Base-by-base conservation (phyloP, 495 filamentous ascomycete genomes). In the Lasiosphaeria hispida region DNA sequence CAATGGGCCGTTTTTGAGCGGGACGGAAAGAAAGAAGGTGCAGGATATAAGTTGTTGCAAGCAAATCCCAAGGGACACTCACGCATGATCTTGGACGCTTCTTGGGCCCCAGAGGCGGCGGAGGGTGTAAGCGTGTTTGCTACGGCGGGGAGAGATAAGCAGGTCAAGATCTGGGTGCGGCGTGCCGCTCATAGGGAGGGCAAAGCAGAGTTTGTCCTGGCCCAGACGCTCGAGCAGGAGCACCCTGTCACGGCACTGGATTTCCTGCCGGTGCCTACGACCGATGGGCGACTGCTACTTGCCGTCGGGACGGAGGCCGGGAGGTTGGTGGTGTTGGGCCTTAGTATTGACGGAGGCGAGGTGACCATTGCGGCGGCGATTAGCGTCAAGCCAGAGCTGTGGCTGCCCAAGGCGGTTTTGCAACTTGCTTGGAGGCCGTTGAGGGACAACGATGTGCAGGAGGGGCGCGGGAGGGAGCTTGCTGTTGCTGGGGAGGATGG, bases 71-170 rank as follows among this genome's bases (percentile, higher is more conserved):
- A 94, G 73, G 92, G 87, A 1, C 94, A 99, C 71, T 78, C 87
- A 15, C 76, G 94, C 53, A 96, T 97, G 91, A 89, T 99, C 41
- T 75, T 96, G 17, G 90, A 88, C 66, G 85, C 83, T 4, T 81
- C 85, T 8, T 99, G 94, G 93, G 85, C 86, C 9, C 89, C 91
- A 11, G 1, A 19, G 42, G 14, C 30, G 30, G 37, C 15, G 36
- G 18, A 51, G 36, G 10, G 11, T 41, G 10, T 37, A 30, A 60
- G 42, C 34, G 68, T 85, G 6, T 98, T 97, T 73, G 90, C 86
- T 2, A 97, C 94, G 2, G 91, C 91, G 2, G 88, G 90, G 7
- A 82, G 94, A 59, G 94, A 98, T 62, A 96, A 92, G 72, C 75
- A 73, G 7, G 84, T 96, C 41, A 94, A 90, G 71, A 66, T 96